Base-by-base conservation (phyloP, 2,329 filamentous ascomycete species). In the Paramyrothecium sp. region DNA sequence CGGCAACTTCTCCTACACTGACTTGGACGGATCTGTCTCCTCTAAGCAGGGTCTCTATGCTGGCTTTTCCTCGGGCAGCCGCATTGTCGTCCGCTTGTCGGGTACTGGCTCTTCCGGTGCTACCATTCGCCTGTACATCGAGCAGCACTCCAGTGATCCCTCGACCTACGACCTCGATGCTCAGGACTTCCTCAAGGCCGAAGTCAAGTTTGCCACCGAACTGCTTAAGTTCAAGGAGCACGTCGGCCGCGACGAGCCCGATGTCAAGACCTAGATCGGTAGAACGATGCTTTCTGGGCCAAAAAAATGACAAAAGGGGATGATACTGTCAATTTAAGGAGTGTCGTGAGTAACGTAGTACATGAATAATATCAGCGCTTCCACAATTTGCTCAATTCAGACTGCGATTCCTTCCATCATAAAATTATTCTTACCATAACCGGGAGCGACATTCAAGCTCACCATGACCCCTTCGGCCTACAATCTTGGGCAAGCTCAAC, bases 1-100 rank as follows among this genome's bases (percentile, higher is more conserved):
- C 7, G 95, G 93, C 64, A 93, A 99, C 83, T 99, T 99, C 77
- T 92, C 91, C 33, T 99, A 99, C 84, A 98, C 92, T 10, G 95
- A 99, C 71, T 88, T 99, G n/a, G 95, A 99, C 70, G 95, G 94
- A 60, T 97, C 92, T 63, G 91, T 98, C 55, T 90, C 92, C 70
- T 91, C 92, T 73, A 96, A 97, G 81, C 95, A 99, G 80, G 95
- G 95, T 63, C 87, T 99, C 66, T 99, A 91, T 72, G 90, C 93
- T 73, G 90, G 91, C 75, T 98, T 98, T 77, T 92, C 92, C 56
- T 93, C 96, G 58, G 94, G 94, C 61, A 97, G 91, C 79, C 90
- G 95, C 65, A 94, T 98, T 60, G 92, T 99, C 54, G 92, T 98
- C 58, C 90, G 95, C 68, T 82, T 99, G 59, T 98, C 94, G 2